Evolutionary conservation across 2,329 filamentous ascomycete species (phyloP), one percentile per base, ranked within the genome.

Genomic region (Aspergillus sp.): DNA sequence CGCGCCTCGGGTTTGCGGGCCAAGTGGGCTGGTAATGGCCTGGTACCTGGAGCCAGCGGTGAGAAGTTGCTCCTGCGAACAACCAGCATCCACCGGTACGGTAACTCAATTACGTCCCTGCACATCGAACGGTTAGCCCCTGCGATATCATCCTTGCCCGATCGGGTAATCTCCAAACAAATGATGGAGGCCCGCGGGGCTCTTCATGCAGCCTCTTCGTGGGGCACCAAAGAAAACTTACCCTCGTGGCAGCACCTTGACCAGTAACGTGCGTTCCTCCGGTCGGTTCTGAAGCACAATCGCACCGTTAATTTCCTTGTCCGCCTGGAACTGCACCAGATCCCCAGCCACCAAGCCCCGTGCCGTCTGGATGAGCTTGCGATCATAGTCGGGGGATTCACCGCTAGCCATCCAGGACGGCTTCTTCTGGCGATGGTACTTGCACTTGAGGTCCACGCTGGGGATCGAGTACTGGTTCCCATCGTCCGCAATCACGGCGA

Each of bases 381-480:
- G 81, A 72, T 90, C 89, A 55, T 85, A 84, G 69, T 95, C 92
- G 63, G 95, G 79, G 1, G 82, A 79, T 57, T 91, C 86, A 38
- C 85, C 55, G 51, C 48, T 84, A 57, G 91, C 86, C 54, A 88
- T 76, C 65, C 90, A 91, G 78, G 89, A 91, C 63, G 92, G 88
- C 70, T 95, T 88, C 80, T 95, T 96, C 13, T 90, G 87, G 53
- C 95, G 87, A 75, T 99, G 95, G 78, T 96, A 97, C 62, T 93
- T 91, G 79, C 95, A 99, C 68, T 91, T 92, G 74, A 98, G 93
- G 72, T 97, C 92, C 69, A 96, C 94, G 1, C 90, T 92, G 70
- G 92, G 91, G 68, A 96, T 90, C 67, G 91, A 94, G 76, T 97
- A 97, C 74, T 97, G 92, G 1, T 88, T 92, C 6, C 92, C 92